Base-by-base conservation (phyloP, 2,329 filamentous ascomycete genomes). In the Neofusicoccum cordaticola region DNA sequence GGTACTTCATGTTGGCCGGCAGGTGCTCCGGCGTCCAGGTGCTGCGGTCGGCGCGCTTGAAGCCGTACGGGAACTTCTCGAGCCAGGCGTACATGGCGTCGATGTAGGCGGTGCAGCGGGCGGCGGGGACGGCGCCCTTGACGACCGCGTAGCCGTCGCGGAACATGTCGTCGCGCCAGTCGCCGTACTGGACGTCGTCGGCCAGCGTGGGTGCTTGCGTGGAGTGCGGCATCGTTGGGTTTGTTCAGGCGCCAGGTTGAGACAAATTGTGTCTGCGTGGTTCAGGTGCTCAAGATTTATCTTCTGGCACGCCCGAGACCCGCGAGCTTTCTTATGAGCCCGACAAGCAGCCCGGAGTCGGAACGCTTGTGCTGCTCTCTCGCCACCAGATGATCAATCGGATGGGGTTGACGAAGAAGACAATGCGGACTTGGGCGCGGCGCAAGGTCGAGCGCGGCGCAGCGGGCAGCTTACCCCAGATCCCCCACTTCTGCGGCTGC, bases 1-100 rank as follows among this genome's bases (percentile, higher is more conserved):
- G 22, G 22, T 22, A 22, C 65, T 71, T 69, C 64, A 70, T 66
- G 37, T 65, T 66, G 37, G 66, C 61, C 0, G 81, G 81, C 1
- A 83, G 72, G 65, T 82, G 74, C 5, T 81, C 78, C 4, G 72
- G 72, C 1, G 73, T 79, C 79, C 79, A 82, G 8, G 81, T 83
- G 39, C 35, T 69, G 66, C 63, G 61, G 68, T 75, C 71, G 9
- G 72, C 69, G 34, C 67, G 65, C n/a, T 75, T 70, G 67, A 76
- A 75, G 34, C 71, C 72, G 35, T 68, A 68, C 12, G 67, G 65
- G 39, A 75, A 75, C 2, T 67, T 70, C 41, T 73, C 69, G 4
- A 76, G 69, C 71, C 72, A 75, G 11, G 73, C 68, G 52, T 73
- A 66, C 67, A 73, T 73, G 44, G 70, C 70, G 34, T 75, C 64